These are phyloP conservation scores for Quercus tomentella DNA, from an alignment of 331 rosid species.

Conservation along the genomic window DNA sequence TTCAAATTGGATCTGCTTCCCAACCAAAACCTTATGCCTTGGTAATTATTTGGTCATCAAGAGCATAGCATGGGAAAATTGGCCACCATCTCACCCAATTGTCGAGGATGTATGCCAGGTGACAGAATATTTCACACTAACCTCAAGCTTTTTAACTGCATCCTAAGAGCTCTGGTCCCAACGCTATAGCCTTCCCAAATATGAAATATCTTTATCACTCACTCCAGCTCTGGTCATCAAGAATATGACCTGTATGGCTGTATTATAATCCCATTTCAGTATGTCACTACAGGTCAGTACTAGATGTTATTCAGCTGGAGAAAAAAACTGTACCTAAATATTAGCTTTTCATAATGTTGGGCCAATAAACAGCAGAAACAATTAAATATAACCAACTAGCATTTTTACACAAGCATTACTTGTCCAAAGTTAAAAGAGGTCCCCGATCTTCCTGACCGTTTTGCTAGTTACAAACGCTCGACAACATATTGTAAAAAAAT, in stretches of 20 bases:
- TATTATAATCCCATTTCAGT: conserved; percentile 27
- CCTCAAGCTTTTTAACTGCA: conserved; percentile 80
- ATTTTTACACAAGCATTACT: neutral
- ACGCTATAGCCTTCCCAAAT: conserved; percentile 73
- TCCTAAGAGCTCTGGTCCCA: conserved; percentile 90
- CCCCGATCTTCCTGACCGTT: too few relatives aligned
- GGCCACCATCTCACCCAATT: conserved; percentile 80
- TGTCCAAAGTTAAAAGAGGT: neutral
- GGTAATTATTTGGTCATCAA: conserved; percentile 76
- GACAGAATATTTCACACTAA: conserved; percentile 68
- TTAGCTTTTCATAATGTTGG: neutral
- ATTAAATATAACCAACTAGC: neutral
- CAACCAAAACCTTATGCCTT: conserved; percentile 81
- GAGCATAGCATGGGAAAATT: conserved; percentile 93
- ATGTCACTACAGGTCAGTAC: neutral
- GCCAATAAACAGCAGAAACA: neutral
- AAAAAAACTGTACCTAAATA: neutral
- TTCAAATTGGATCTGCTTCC: conserved; percentile 61
- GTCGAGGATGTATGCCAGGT: conserved; percentile 57
- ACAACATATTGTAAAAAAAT: neutral
- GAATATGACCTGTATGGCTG: conserved; percentile 63
- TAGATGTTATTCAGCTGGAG: neutral
- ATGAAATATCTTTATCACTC: conserved; percentile 53
- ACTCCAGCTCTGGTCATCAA: conserved; percentile 90
- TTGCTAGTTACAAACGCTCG: neutral